Base-by-base conservation (phyloP, 768 basidiomycete genomes). In the Boletus tomentosulus region DNA sequence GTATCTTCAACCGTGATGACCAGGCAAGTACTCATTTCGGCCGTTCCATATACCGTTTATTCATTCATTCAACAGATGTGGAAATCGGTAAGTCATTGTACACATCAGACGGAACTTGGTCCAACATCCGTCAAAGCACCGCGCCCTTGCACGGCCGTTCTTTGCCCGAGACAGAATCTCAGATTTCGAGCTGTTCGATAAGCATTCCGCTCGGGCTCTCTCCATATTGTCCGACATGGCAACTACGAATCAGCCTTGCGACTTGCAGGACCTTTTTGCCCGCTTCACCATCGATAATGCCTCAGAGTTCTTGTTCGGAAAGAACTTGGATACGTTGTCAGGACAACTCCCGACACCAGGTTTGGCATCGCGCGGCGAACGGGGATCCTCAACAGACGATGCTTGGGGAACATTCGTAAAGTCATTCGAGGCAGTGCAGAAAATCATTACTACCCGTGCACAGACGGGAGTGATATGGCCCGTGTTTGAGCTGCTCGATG, bases 1-100 rank as follows among this genome's bases (percentile, higher is more conserved):
- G 87, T 2, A 88, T 90, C 37, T 90, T 90, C 67, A 88, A 88
- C 58, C 78, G 86, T 15, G 87, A 88, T 65, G 87, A 85, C 60
- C 80, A 84, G 69, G 83, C 82, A 63, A 69, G 74, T 57, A 44
- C 19, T 41, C 16, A 25, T 46, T 25, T 42, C 16, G 15, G 22
- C 47, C 27, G 8, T 56, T 39, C n/a, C 7, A 45, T 24, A 3
- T 8, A 22, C 34, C 16, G 28, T 12, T 55, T 48, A 5, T 19
- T 16, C 55, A 44, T 56, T 60, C 37, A 50, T 54, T 46, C 9
- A 12, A 7, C 37, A 77, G 84, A 73, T 70, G 56, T 88, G 86
- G 86, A 86, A 83, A 73, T 79, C 77, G 72, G 86, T 87, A 44
- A 37, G 66, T 46, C 42, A n/a, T 24, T 22, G 3, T 38, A 4